Conservation (phyloP, 2,329 filamentous ascomycete genomes). For the Dendryphion nanum region DNA sequence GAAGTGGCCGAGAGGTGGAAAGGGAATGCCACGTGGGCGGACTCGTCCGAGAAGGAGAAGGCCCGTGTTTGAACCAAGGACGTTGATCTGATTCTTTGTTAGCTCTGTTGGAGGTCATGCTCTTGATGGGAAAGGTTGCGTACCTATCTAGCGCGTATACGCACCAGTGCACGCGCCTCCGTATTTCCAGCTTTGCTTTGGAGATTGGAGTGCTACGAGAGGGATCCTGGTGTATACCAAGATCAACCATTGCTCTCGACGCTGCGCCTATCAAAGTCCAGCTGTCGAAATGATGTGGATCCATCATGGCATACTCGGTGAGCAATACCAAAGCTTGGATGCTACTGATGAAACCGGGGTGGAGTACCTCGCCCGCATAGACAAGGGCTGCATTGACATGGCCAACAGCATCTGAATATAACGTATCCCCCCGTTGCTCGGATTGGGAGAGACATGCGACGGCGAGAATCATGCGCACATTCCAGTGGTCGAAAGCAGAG, state of each 20-base stretch:
- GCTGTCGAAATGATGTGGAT: slow-evolving; percentile 87
- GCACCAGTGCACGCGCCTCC: slow-evolving; percentile 84
- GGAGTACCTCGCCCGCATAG: slow-evolving; percentile 78
- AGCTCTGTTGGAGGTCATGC: neutral
- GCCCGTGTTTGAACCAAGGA: slow-evolving; percentile 84
- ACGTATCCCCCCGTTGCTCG: slow-evolving; percentile 61
- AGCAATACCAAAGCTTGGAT: slow-evolving; percentile 85
- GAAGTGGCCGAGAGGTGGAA: slow-evolving; percentile 40
- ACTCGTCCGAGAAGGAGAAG: slow-evolving; percentile 92
- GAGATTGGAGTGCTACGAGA: slow-evolving; percentile 67
- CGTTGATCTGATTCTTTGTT: slow-evolving; percentile 72
- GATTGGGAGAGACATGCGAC: slow-evolving; percentile 76
- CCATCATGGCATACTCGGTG: slow-evolving; percentile 84
- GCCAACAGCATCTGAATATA: slow-evolving; percentile 59
- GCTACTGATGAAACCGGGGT: slow-evolving; percentile 78
- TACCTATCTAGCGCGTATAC: slow-evolving; percentile 87
- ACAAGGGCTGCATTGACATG: slow-evolving; percentile 67
- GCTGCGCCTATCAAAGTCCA: slow-evolving; percentile 94
- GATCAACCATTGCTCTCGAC: slow-evolving; percentile 79
- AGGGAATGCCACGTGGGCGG: slow-evolving; percentile 77
- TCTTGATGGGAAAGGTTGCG: neutral
- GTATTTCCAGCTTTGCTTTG: slow-evolving; percentile 69
- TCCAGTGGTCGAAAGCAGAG: slow-evolving; percentile 72
- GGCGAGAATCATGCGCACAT: slow-evolving; percentile 84
- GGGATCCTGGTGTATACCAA: slow-evolving; percentile 91